A percentile compares a stretch with the other conserved stretches of the same genome.
These are phyloP conservation scores for Diutina ranongensis DNA, from an alignment of 1,139 yeast species.

Conservation along the genomic window DNA sequence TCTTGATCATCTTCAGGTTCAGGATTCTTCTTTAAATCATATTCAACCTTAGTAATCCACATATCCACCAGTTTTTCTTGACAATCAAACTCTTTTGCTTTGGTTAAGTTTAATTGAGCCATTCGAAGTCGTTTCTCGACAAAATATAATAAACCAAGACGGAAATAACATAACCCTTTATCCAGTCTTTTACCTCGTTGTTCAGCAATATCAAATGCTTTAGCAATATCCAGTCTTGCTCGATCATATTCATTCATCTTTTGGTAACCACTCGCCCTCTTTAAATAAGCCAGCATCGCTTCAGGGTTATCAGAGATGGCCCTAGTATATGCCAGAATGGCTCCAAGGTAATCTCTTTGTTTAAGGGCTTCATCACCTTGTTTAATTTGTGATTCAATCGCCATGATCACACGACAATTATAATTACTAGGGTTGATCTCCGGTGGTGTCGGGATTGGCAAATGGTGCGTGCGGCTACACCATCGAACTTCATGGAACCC, in stretches of 20 bases:
- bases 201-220: slow-evolving; percentile 45
- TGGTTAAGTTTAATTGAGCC: slow-evolving; percentile 38
- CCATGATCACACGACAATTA: no score
- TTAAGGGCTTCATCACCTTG: slow-evolving; percentile 23
- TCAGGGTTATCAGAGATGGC: slow-evolving; percentile 30
- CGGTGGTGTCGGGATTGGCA: no score
- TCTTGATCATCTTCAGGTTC: background rate
- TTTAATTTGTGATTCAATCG: slow-evolving; percentile 26
- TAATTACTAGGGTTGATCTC: no score
- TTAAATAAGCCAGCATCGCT: slow-evolving; percentile 42
- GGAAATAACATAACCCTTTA: slow-evolving; percentile 48
- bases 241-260: slow-evolving; percentile 37
- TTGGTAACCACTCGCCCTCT: slow-evolving; percentile 45
- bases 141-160: slow-evolving; percentile 42
- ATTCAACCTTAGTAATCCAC: slow-evolving; percentile 39
- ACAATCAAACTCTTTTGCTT: slow-evolving; percentile 37
- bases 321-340: slow-evolving; percentile 19
- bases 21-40: slow-evolving; percentile 18
- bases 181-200: slow-evolving; percentile 38
- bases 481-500: no score
- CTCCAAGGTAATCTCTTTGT: slow-evolving; percentile 25
- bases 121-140: slow-evolving; percentile 31
- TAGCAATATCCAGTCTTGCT: slow-evolving; percentile 41
- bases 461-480: no score
- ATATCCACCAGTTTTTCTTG: slow-evolving; percentile 35